A percentile compares a stretch with the other conserved stretches of the same genome.
Conservation (phyloP, 331 rosid genomes). For the Dryas integrifolia region DNA sequence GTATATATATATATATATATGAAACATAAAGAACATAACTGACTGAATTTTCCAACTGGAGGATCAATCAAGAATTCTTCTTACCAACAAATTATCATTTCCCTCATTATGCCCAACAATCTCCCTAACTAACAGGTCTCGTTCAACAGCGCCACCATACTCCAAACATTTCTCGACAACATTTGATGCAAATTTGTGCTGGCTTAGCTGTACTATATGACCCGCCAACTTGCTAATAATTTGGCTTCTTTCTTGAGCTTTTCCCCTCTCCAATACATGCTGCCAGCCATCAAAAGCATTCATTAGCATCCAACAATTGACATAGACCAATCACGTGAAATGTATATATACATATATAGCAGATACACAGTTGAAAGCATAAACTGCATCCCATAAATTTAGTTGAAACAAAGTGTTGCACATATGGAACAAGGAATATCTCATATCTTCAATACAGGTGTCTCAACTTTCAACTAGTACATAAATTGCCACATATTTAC, state of each 20-base stretch:
- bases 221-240: conserved; percentile 54
- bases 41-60: background rate
- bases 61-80: conserved; percentile 23
- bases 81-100: conserved; percentile 58
- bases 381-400: background rate
- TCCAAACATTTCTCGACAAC: conserved; percentile 67
- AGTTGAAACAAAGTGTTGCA: background rate
- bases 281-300: conserved; percentile 19
- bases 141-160: conserved; percentile 44
- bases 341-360: background rate
- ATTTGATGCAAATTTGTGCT: conserved; percentile 68
- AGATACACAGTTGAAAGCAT: background rate
- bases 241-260: conserved; percentile 53
- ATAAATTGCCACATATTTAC: background rate
- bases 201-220: conserved; percentile 52
- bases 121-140: conserved; percentile 45
- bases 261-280: conserved; percentile 71
- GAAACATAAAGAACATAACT: background rate
- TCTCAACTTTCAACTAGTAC: background rate
- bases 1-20: background rate
- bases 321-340: background rate
- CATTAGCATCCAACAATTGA: conserved; percentile 10
- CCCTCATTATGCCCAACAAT: conserved; percentile 51
- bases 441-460: background rate
- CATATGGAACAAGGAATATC: background rate